Base-by-base conservation (phyloP, 2,329 filamentous ascomycete species). In the Trichoderma aggressivum region DNA sequence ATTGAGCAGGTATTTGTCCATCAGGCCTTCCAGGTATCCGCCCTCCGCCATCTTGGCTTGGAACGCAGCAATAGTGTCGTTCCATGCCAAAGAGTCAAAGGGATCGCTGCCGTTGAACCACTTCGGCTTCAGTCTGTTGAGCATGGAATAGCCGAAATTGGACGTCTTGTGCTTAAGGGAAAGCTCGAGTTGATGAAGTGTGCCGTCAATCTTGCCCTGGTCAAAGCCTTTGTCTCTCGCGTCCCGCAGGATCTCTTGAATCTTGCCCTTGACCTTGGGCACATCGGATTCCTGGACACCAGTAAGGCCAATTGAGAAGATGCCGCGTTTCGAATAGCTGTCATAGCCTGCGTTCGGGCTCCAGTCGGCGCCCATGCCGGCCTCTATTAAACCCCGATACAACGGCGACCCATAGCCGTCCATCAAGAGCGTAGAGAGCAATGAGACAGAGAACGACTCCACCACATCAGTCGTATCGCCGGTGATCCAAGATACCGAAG, bases 81-180 rank as follows among this genome's bases (percentile, higher is more conserved):
- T 96, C 94, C 94, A 98, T 2, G 94, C 92, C 43, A 99, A 84
- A 14, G 93, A 91, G 74, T 97, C 91, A 81, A 98, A 97, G 0
- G 96, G 95, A 79, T 98, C 93, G 4, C 94, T 90, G 6, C 95
- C 96, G 71, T 96, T 97, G 82, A 99, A 98, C 96, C 96, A 99
- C 72, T 92, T 91, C 2, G 94, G 92, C 78, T 97, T 93, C 8
- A 98, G 86, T 55, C 95, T 90, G 76, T 97, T 93, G 81, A 99
- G 89, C 67, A 98, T 88, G 21, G 91, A 91, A 86, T 98, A 93
- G 16, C 96, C 96, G 78, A 99, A 99, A 77, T 92, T 94, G 69
- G 96, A 93, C 0, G 94, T 98, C 85, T 98, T 98, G 83, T 99
- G 94, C 82, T 98, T 98, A 62, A 98, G 83, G 0, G 91, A 88